phyloP scores from a whole-genome alignment of 2,329 filamentous ascomycete genomes.

The Teratosphaeria pseudoeucalypti region DNA sequence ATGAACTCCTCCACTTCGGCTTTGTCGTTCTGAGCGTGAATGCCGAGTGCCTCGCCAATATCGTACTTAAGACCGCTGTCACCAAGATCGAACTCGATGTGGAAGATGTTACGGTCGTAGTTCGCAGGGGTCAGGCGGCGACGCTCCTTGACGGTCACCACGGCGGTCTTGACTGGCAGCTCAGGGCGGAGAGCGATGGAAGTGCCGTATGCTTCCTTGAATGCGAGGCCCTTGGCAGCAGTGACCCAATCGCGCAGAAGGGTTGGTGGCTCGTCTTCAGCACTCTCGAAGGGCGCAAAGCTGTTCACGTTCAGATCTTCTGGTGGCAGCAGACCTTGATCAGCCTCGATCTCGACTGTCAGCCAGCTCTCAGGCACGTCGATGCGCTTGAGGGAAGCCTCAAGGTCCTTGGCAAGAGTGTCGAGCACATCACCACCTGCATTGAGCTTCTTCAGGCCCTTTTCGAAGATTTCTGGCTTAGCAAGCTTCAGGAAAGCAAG shows the following conservation, averaged over 20 bases:
- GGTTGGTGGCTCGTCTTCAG: constrained; percentile 56
- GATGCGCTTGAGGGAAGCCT: constrained; percentile 59
- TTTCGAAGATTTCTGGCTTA: constrained; percentile 52
- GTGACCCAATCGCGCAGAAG: constrained; percentile 69
- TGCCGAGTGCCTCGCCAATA: constrained; percentile 92
- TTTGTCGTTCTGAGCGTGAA: constrained; percentile 88
- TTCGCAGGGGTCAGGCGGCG: constrained; percentile 75
- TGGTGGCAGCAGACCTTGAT: constrained; percentile 44
- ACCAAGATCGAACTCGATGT: constrained; percentile 96
- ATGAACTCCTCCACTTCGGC: constrained; percentile 76
- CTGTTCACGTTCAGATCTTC: constrained; percentile 64
- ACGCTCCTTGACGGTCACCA: constrained; percentile 89
- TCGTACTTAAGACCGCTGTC: constrained; percentile 87
- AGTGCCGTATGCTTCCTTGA: constrained; percentile 89
- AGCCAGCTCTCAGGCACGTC: constrained; percentile 75
- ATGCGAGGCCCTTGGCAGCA: constrained; percentile 75
- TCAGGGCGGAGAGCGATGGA: constrained; percentile 69
- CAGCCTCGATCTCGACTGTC: constrained; percentile 52
- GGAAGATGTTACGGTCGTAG: constrained; percentile 99
- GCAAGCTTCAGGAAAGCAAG: constrained; percentile 74
- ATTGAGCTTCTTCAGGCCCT: constrained; percentile 57
- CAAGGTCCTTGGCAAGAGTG: constrained; percentile 49
- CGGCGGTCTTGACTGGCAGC: constrained; percentile 71
- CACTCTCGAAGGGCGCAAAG: constrained; percentile 71
- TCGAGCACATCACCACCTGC: constrained; percentile 53